Evolutionary conservation across 2,329 filamentous ascomycete species (phyloP).

Genomic region (Sarocladium kiliense): DNA sequence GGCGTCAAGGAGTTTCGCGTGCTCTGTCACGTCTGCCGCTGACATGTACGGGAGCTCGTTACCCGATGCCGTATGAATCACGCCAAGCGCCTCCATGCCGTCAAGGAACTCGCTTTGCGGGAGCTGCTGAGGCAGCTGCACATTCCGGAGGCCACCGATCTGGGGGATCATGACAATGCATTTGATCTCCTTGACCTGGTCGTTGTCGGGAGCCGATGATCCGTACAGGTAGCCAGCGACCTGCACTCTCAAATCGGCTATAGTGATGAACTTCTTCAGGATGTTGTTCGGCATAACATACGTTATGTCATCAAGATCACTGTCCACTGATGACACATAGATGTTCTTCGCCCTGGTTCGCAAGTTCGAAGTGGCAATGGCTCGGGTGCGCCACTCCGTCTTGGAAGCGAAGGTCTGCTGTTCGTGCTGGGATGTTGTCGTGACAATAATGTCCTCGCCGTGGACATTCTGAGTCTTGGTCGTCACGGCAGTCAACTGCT

Average conservation of each 20-base stretch:
- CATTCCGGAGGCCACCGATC: constrained; percentile 86
- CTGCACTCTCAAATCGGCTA: constrained; percentile 92
- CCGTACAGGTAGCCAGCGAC: constrained; percentile 96
- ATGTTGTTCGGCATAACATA: constrained; percentile 99
- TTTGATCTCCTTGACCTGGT: constrained; percentile 93
- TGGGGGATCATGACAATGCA: constrained; percentile 98
- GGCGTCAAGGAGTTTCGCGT: constrained; percentile 80
- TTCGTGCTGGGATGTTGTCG: constrained; percentile 96
- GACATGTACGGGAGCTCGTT: constrained; percentile 97
- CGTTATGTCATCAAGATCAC: constrained; percentile 83
- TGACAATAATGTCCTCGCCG: constrained; percentile 96
- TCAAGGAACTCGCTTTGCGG: constrained; percentile 90
- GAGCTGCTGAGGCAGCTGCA: constrained; percentile 83
- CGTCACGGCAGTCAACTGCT: constrained; percentile 92
- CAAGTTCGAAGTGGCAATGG: constrained; percentile 93
- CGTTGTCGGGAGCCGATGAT: constrained; percentile 74
- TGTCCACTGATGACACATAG: constrained; percentile 94
- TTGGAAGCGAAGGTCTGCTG: constrained; percentile 97
- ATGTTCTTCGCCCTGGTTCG: constrained; percentile 95
- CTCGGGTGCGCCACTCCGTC: constrained; percentile 96
- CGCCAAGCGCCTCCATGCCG: constrained; percentile 80
- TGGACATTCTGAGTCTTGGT: constrained; percentile 98
- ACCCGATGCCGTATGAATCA: constrained; percentile 93
- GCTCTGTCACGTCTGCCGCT: constrained; percentile 87
- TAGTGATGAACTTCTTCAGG: constrained; percentile 95